Evolutionary conservation across 1,139 yeast species (phyloP).

Genomic region (Geotrichum bryndzae): DNA sequence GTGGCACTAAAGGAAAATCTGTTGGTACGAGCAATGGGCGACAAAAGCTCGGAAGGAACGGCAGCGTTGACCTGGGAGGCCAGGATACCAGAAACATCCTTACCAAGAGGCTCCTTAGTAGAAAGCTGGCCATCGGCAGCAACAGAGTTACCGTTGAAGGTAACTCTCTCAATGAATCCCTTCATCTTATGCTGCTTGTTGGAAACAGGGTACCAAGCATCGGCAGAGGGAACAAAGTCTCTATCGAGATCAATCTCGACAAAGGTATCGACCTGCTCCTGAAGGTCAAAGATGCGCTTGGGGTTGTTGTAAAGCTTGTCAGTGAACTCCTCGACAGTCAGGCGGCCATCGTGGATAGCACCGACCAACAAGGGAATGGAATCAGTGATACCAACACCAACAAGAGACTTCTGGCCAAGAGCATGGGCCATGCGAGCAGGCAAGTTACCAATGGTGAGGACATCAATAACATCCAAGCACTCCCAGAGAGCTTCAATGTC

Average conservation of each 20-base stretch:
- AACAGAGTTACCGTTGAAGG: conserved; percentile 69
- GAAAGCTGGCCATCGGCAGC: conserved; percentile 76
- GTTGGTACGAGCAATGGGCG: conserved; percentile 7
- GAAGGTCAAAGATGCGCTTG: conserved; percentile 71
- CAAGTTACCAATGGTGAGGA: conserved; percentile 77
- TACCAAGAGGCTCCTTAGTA: conserved; percentile 55
- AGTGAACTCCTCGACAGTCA: conserved; percentile 68
- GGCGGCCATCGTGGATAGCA: conserved; percentile 69
- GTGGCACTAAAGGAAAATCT: conserved; percentile 20
- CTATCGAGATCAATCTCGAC: conserved; percentile 85
- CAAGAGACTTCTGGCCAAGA: conserved; percentile 50
- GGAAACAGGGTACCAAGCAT: conserved; percentile 47
- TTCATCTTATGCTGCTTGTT: conserved; percentile 44
- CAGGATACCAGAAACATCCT: conserved; percentile 30
- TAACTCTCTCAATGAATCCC: conserved; percentile 87
- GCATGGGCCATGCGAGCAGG: conserved; percentile 70
- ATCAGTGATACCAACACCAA: conserved; percentile 76
- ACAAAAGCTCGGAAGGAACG: conserved; percentile 4
- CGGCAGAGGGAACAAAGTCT: conserved; percentile 41
- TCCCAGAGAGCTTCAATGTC: conserved; percentile 85
- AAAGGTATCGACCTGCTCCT: conserved; percentile 64
- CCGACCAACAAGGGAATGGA: conserved; percentile 74
- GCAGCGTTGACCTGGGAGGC: conserved; percentile 19
- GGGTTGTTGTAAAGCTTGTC: conserved; percentile 78
- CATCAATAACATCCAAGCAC: conserved; percentile 64